These are phyloP conservation scores for Gloeophyllum trabeum DNA, from an alignment of 768 basidiomycete genomes.

Conservation along the genomic window DNA sequence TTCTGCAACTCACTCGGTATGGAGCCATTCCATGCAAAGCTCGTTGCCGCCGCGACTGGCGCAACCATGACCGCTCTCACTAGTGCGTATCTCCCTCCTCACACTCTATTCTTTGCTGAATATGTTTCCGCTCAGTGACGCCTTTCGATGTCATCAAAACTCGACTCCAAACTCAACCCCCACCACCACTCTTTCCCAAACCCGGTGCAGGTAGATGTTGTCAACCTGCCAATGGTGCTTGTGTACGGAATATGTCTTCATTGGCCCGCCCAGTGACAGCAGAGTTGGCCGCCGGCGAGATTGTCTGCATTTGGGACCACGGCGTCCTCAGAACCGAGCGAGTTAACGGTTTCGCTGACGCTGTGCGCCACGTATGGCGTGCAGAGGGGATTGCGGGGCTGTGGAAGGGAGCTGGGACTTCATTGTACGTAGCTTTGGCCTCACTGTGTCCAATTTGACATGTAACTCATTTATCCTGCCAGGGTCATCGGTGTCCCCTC, in stretches of 20 bases:
- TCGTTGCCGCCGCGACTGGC: slow-evolving; percentile 70
- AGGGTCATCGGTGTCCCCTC: slow-evolving; percentile 90
- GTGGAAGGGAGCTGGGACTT: slow-evolving; percentile 93
- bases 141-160: slow-evolving; percentile 99
- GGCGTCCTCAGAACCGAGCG: slow-evolving; percentile 60
- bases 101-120: slow-evolving; percentile 4
- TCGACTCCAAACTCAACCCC: slow-evolving; percentile 86
- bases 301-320: slow-evolving; percentile 75
- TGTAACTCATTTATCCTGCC: slow-evolving; percentile 7
- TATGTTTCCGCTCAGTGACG: slow-evolving; percentile 69
- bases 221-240: slow-evolving; percentile 44
- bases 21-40: slow-evolving; percentile 71
- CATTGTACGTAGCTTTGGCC: slow-evolving; percentile 46
- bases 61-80: slow-evolving; percentile 76
- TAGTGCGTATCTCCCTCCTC: slow-evolving; percentile 32
- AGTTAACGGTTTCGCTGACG: slow-evolving; percentile 80
- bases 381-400: slow-evolving; percentile 78
- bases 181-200: slow-evolving; percentile 32
- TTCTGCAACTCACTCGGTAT: too few relatives aligned
- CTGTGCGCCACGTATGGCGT: slow-evolving; percentile 66
- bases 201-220: slow-evolving; percentile 54
- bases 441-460: neutral
- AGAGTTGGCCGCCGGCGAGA: slow-evolving; percentile 30
- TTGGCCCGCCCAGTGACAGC: slow-evolving; percentile 41
- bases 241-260: slow-evolving; percentile 73